Base-by-base conservation (phyloP, 1,139 yeast genomes). In the Geotrichum citri-aurantii region DNA sequence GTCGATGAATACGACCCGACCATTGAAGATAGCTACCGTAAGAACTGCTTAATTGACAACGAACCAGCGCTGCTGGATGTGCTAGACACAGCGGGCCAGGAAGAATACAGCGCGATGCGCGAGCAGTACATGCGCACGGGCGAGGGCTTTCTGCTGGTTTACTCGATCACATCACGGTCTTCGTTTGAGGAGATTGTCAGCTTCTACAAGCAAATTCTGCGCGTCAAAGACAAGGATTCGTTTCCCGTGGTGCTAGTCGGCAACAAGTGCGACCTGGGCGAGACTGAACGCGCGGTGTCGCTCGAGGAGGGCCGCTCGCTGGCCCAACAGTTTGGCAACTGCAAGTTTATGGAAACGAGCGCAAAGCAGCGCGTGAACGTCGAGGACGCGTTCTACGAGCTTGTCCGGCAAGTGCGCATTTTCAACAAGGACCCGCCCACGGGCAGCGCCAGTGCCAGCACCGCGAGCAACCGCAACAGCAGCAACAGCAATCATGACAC, bases 281-380 rank as follows among this genome's bases (percentile, higher is more conserved):
- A 90, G 71, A 80, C 97, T 71, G 66, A 60, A 55, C 56, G 66
- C 50, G 87, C 86, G 69, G 90, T 90, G 12, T 79, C 88, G 56
- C 85, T 80, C 65, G 95, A 88, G 67, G 96, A 89, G 69, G 97
- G 96, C 56, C 79, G 81, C 64, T 82, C 81, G 56, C 79, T 89
- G 65, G 95, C 96, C 42, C 81, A 80, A 64, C 81, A 81, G 63
- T 84, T 82, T 68, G 65, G 77, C 69, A 79, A 82, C 65, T 88
- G 96, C 64, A 87, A 88, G 50, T 95, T 92, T 70, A 79, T 91
- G 68, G 99, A 93, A 74, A 89, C 98, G 2, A 85, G 93, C 58
- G 99, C 99, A 40, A 91, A 93, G 77, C 92, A 87, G 71, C 84
- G 96, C 65, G 84, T 90, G 71, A 92, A 93, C 68, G 98, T 95